A percentile compares a stretch with the other conserved stretches of the same genome.
Conservation (phyloP, 2,329 filamentous ascomycete genomes). For the Talaromyces sp. region DNA sequence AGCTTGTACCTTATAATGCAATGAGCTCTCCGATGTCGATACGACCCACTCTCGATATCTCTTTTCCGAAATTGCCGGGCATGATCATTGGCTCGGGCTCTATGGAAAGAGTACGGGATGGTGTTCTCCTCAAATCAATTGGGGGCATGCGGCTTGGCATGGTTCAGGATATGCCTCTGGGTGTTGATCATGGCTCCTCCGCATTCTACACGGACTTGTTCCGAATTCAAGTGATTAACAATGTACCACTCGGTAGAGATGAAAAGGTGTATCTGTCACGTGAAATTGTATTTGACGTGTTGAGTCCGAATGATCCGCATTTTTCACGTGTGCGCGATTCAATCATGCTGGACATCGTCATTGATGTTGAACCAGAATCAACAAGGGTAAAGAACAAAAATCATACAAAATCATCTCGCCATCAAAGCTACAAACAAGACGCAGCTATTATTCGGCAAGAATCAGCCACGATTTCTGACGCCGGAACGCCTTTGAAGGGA, state of each 20-base stretch:
- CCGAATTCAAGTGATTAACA: constrained; percentile 73
- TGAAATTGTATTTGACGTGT: constrained; percentile 68
- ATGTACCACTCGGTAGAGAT: constrained; percentile 76
- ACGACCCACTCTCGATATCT: constrained; percentile 68
- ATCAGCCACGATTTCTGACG: constrained; percentile 22
- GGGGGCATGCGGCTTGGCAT: constrained; percentile 55
- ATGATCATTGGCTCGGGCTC: constrained; percentile 46
- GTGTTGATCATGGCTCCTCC: constrained; percentile 16
- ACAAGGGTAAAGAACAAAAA: constrained; percentile 14
- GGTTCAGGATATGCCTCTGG: constrained; percentile 45
- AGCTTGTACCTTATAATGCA: constrained; percentile 71
- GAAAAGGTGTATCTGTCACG: constrained; percentile 80
- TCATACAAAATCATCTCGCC: constrained; percentile 33
- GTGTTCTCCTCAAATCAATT: constrained; percentile 59
- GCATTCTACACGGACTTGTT: constrained; percentile 35
- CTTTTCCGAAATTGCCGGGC: constrained; percentile 58
- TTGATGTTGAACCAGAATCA: constrained; percentile 52
- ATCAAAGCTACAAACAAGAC: constrained; percentile 25
- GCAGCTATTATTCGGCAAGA: constrained; percentile 25
- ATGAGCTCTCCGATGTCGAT: constrained; percentile 70
- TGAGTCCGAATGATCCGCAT: constrained; percentile 67
- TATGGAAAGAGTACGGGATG: constrained; percentile 57
- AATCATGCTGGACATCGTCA: constrained; percentile 68
- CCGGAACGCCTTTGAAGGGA: constrained; percentile 24
- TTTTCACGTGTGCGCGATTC: constrained; percentile 75